These are phyloP conservation scores for Henckelia pumila DNA, from an alignment of 257 asterid species.

Conservation along the genomic window DNA sequence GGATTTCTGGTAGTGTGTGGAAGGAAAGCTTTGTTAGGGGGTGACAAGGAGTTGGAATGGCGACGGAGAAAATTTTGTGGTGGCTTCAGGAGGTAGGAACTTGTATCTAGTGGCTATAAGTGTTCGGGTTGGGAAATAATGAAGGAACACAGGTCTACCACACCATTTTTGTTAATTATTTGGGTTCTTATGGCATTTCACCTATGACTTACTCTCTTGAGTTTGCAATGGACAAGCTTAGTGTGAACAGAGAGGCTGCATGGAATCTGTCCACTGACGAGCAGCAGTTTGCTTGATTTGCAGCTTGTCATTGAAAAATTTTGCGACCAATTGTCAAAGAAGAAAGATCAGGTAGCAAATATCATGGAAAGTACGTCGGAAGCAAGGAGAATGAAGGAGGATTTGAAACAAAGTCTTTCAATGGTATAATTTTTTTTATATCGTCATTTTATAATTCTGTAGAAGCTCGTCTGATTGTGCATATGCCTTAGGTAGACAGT, in stretches of 20 bases:
- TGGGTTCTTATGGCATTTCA: not conserved
- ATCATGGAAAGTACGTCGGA: constrained; percentile 69
- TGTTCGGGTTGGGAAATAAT: not conserved
- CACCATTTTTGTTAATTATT: no score
- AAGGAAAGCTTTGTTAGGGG: not conserved
- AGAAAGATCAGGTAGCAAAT: constrained; percentile 51
- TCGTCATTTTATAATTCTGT: constrained; percentile 14
- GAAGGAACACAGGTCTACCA: not conserved
- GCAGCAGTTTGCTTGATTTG: constrained; percentile 29
- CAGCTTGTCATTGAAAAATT: constrained; percentile 68
- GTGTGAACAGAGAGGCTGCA: constrained; percentile 5
- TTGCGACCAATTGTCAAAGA: constrained; percentile 48
- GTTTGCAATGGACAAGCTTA: not conserved
- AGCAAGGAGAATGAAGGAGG: constrained; percentile 67
- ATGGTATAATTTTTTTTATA: constrained; percentile 44
- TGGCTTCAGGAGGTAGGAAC: not conserved
- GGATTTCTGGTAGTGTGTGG: not conserved
- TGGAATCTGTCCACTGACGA: constrained; percentile 26
- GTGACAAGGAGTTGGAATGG: not conserved
- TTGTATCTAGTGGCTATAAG: not conserved
- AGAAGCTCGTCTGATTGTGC: constrained; percentile 12
- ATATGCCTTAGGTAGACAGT: constrained; percentile 4
- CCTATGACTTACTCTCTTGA: not conserved
- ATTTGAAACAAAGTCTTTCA: constrained; percentile 49
- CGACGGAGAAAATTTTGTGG: not conserved